A percentile compares a stretch with the other conserved stretches of the same genome.
Evolutionary conservation across 148 eudicot species (phyloP).

Genomic region (Suaeda aralocaspica): DNA sequence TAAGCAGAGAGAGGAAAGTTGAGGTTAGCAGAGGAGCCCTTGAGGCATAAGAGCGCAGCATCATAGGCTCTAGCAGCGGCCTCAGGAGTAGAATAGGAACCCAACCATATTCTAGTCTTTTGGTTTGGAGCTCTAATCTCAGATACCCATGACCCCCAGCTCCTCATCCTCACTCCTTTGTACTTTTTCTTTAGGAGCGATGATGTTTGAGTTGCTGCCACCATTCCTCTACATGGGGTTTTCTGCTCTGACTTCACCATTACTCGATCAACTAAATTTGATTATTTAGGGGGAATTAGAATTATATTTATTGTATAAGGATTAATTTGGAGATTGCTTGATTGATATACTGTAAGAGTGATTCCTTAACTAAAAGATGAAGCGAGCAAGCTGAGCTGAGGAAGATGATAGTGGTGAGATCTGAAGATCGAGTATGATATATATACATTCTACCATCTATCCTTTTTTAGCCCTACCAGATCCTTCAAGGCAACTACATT

Average conservation of each 20-base stretch:
- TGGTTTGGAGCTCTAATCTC: slow-evolving; percentile 86
- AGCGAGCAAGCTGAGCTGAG: too few species aligned
- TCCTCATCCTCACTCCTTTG: slow-evolving; percentile 89
- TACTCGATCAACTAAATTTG: too few species aligned
- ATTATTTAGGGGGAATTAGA: too few species aligned
- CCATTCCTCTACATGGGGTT: slow-evolving; percentile 19
- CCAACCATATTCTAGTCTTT: slow-evolving; percentile 84
- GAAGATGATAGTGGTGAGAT: too few species aligned
- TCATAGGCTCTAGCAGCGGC: slow-evolving; percentile 95
- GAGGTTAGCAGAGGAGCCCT: slow-evolving; percentile 69
- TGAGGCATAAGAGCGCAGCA: slow-evolving; percentile 83
- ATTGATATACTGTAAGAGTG: too few species aligned
- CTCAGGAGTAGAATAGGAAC: slow-evolving; percentile 81
- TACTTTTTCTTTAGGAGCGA: slow-evolving; percentile 50
- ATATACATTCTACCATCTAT: slow-evolving; percentile 18
- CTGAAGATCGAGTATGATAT: too few species aligned
- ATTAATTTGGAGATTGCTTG: too few species aligned
- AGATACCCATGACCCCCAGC: slow-evolving; percentile 87
- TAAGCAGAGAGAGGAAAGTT: slow-evolving; percentile 48
- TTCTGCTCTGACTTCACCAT: too few species aligned
- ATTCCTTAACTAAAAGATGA: too few species aligned
- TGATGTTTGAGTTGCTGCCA: slow-evolving; percentile 23
- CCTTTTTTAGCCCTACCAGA: background rate
- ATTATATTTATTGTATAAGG: too few species aligned
- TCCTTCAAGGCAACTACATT: slow-evolving; percentile 28